Evolutionary conservation across 495 filamentous ascomycete genomes (phyloP), one percentile per base, ranked within the genome.

Genomic region (Penicillium parvum): DNA sequence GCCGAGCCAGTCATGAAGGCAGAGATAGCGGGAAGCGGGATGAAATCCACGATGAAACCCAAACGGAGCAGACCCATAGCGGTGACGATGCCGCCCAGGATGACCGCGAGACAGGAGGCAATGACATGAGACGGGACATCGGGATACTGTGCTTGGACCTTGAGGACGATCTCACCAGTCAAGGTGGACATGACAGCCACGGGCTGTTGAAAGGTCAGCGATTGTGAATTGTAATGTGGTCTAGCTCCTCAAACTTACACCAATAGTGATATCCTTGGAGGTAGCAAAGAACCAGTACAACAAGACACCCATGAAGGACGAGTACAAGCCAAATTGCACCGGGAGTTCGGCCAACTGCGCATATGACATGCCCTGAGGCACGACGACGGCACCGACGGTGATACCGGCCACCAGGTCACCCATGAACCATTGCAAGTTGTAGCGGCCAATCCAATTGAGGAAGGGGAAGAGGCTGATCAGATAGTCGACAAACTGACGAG

Each of bases 201-300:
- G 29, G 92, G 94, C 86, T 94, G 42, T 45, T 7, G 1, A 57
- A 54, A 37, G 32, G 33, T 51, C 38, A 49, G 51, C 38, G 39
- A 37, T n/a, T n/a, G 23, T 23, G 4, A 1, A 6, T 30, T 10
- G 7, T 14, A 30, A 15, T 7, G 12, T 15, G n/a, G 8, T 15
- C 2, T 5, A 15, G 7, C 3, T 1, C 5, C 1, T 2, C 6
- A 30, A 30, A 80, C 86, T 73, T 69, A 90, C 88, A n/a, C 92
- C 92, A 38, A 98, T 97, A 6, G 92, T 97, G 58, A 98, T 97
- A 65, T 98, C 92, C 58, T 98, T 98, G 0, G 94, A 97, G 1
- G 92, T 98, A 1, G 92, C 92, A 54, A 98, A 97, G 63, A 97
- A 94, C 92, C 92, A 97, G 53, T 99, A 99, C 35, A 96, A 63